phyloP scores from a whole-genome alignment of 345 rosid species.

The Eucalyptus decipiens region DNA sequence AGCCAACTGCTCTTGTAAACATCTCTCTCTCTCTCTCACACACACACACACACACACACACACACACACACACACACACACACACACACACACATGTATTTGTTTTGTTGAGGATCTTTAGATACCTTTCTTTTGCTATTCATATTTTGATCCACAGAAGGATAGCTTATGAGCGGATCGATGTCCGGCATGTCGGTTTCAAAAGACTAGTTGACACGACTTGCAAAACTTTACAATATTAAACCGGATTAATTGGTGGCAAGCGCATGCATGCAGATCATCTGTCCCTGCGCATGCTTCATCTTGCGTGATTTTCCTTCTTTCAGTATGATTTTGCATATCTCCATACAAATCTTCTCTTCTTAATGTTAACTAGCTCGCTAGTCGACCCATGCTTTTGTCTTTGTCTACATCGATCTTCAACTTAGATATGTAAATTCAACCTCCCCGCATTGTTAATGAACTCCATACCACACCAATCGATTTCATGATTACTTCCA shows the following conservation, averaged over 20 bases:
- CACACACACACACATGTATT: neutral
- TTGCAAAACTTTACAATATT: neutral
- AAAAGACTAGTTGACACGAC: neutral
- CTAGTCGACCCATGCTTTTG: neutral
- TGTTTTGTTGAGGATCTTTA: neutral
- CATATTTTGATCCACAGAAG: neutral
- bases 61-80: neutral
- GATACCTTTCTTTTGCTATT: neutral
- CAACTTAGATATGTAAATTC: neutral
- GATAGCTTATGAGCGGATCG: neutral
- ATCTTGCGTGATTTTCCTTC: neutral
- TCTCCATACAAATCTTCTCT: neutral
- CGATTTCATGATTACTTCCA: neutral
- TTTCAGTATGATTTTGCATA: neutral
- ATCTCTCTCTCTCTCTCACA: neutral
- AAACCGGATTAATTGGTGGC: neutral
- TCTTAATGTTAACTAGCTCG: neutral
- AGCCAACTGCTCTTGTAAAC: conserved; percentile 37
- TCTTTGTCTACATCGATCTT: neutral
- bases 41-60: too few relatives aligned
- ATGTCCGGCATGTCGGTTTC: neutral
- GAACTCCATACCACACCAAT: neutral
- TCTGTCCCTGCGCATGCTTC: neutral
- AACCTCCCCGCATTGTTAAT: neutral
- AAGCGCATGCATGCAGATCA: neutral